Evolutionary conservation across 164 flowering plant species (phyloP), one percentile per base, ranked within the genome.

Genomic region (Protea cynaroides): DNA sequence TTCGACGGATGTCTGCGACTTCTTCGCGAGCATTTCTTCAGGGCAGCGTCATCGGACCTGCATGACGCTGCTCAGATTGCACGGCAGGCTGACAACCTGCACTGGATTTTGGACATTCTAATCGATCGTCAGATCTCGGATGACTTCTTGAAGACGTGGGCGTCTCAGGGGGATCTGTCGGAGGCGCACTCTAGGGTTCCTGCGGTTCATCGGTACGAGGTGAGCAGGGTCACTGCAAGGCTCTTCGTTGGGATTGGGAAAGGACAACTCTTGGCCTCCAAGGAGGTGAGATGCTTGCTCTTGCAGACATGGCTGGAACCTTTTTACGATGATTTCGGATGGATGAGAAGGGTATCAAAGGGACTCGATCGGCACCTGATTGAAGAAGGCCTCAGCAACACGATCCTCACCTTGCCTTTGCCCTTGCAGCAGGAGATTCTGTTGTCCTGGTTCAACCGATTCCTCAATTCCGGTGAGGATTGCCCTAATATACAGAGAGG

Each of bases 401-500:
- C 99, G 1, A 92, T 95, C 47, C 80, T 90, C n/a, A 95, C 99
- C 4, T 73, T 95, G 40, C 99, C 99, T 4, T 69, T 95, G 53
- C 94, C 90, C 70, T 93, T 90, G 10, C 98, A 95, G 80, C 96
- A 85, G 75, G 79, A 80, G 52, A 86, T 90, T 61, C 57, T 95
- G 80, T 89, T 95, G 1, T 34, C 82, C 29, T 95, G 99, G 99
- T 66, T 92, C 71, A 86, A 89, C 7, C 80, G 81, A 59, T 95
- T 95, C 62, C 68, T 95, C 59, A 88, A 84, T 71, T 78, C 78
- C 0, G 99, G 99, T 15, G 96, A 92, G 59, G 84, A 75, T 59
- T 95, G 97, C 76, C 99, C 99, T 1, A 95, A 95, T 83, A 90
- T 95, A 66, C 92, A 86, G 66, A 79, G 82, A 59, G 99, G 97